These are phyloP conservation scores for Penicillium egyptiacum DNA, from an alignment of 495 filamentous ascomycete genomes.

Conservation along the genomic window DNA sequence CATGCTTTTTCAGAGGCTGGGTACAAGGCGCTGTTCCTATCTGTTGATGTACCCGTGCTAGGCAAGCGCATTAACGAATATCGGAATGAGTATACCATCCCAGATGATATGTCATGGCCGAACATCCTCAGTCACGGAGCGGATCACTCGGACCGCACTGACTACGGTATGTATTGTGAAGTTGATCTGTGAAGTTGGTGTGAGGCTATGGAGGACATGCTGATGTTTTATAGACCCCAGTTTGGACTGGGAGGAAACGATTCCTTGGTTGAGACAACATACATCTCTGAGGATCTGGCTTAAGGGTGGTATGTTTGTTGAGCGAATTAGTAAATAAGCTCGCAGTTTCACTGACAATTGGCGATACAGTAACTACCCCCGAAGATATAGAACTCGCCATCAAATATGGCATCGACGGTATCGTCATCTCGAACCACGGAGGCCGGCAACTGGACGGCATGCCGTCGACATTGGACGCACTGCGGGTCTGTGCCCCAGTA, in stretches of 20 bases:
- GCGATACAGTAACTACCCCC: constrained; percentile 58
- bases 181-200: neutral
- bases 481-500: constrained; percentile 85
- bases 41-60: constrained; percentile 88
- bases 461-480: constrained; percentile 76
- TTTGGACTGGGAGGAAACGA: constrained; percentile 76
- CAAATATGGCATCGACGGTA: constrained; percentile 74
- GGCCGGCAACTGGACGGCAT: constrained; percentile 89
- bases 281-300: constrained; percentile 91
- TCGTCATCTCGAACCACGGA: constrained; percentile 91
- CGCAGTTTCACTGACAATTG: neutral
- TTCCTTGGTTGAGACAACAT: constrained; percentile 81
- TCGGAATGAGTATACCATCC: constrained; percentile 45
- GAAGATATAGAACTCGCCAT: constrained; percentile 81
- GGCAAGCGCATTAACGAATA: constrained; percentile 55
- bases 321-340: neutral
- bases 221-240: constrained; percentile 71
- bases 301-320: constrained; percentile 61
- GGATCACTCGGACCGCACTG: constrained; percentile 31
- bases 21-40: constrained; percentile 91
- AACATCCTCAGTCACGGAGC: constrained; percentile 34
- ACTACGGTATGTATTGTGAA: constrained; percentile 29
- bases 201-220: neutral
- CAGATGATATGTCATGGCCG: constrained; percentile 35
- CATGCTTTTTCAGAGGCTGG: constrained; percentile 59